A percentile compares a stretch with the other conserved stretches of the same genome.
phyloP scores from a whole-genome alignment of 306 rosid genomes.

The Crotalaria pallida region DNA sequence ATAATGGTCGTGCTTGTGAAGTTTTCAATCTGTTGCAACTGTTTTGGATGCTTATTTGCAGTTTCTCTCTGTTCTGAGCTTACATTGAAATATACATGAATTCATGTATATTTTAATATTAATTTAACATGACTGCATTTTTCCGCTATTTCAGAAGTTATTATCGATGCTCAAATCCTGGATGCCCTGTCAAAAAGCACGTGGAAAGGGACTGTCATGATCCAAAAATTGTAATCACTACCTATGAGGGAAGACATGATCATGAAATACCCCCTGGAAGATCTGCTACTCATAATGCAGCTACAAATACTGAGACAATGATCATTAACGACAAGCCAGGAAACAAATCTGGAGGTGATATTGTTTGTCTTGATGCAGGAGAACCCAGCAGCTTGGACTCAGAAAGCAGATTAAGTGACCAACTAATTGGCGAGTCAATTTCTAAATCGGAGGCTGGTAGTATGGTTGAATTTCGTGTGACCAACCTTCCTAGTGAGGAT shows the following conservation, averaged over 20 bases:
- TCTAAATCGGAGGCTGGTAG: slow-evolving; percentile 28
- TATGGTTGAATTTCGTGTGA: slow-evolving; percentile 2
- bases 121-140: slow-evolving; percentile 19
- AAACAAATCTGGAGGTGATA: slow-evolving; percentile 28
- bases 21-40: neutral
- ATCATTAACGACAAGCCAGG: slow-evolving; percentile 21
- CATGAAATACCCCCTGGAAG: slow-evolving; percentile 58
- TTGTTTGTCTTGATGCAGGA: slow-evolving; percentile 12
- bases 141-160: slow-evolving; percentile 64
- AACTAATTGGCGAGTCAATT: slow-evolving; percentile 26
- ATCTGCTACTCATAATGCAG: slow-evolving; percentile 39
- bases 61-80: neutral
- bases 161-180: slow-evolving; percentile 80
- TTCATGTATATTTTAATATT: slow-evolving; percentile 9
- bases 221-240: slow-evolving; percentile 58
- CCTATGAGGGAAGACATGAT: slow-evolving; percentile 81
- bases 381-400: slow-evolving; percentile 23
- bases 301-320: slow-evolving; percentile 25
- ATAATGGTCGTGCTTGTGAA: neutral
- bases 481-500: neutral
- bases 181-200: slow-evolving; percentile 87
- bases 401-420: slow-evolving; percentile 19
- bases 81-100: neutral
- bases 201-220: slow-evolving; percentile 81
- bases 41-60: slow-evolving; percentile 2